Base-by-base conservation (phyloP, 2,329 filamentous ascomycete genomes). In the Proliferodiscus dingleyae region DNA sequence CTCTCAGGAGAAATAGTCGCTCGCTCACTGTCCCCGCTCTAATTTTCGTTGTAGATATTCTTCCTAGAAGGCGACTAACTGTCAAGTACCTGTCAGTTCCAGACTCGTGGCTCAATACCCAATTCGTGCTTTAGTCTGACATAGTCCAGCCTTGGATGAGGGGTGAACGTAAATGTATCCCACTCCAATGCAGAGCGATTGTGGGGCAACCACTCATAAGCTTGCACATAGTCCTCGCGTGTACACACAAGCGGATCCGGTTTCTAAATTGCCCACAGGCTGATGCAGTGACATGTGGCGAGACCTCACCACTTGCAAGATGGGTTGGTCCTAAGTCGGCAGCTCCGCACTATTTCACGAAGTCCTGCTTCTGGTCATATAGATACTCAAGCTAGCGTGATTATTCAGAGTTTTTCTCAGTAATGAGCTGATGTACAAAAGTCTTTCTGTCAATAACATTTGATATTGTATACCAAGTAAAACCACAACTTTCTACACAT, bases 281-380 rank as follows among this genome's bases (percentile, higher is more conserved):
- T 43, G 54, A 15, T 19, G 23, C 19, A 37, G 21, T 16, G 16
- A 54, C 50, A 53, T 50, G 54, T 57, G 50, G 54, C 54, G 43
- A 45, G 44, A 43, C 24, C 43, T 39, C n/a, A n/a, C n/a, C n/a
- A n/a, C n/a, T 32, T 32, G 43, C 30, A 41, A 45, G 37, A 51
- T 44, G 45, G 41, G 45, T 32, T 41, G 37, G 24, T 19, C 16
- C 21, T 6, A 16, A 40, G 18, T 33, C 33, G 33, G 33, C 24
- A 26, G 6, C 11, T 26, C 11, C 11, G 24, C n/a, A n/a, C n/a
- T n/a, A n/a, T n/a, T n/a, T n/a, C n/a, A n/a, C n/a, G n/a, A n/a
- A n/a, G n/a, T n/a, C n/a, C n/a, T n/a, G n/a, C n/a, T n/a, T n/a
- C n/a, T n/a, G n/a, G n/a, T n/a, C n/a, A n/a, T n/a, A n/a, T n/a